Conservation (phyloP, 805 yeast species). For the Yarrowia keelungensis region DNA sequence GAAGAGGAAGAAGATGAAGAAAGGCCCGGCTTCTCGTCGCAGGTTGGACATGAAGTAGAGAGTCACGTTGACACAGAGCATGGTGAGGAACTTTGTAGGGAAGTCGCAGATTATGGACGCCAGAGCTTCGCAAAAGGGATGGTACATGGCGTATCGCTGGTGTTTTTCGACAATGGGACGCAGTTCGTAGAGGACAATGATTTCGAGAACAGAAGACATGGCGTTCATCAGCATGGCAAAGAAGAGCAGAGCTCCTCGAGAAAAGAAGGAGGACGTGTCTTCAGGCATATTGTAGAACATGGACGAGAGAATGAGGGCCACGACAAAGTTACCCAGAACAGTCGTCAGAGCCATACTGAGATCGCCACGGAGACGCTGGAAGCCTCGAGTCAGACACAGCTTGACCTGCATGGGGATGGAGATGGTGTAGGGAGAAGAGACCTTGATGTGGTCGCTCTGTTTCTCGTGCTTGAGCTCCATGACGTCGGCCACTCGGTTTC, state of each 20-base stretch:
- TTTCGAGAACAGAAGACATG: conserved; percentile 56
- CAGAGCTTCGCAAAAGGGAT: conserved; percentile 69
- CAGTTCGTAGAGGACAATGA: conserved; percentile 54
- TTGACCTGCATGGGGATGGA: conserved; percentile 56
- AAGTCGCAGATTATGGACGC: conserved; percentile 67
- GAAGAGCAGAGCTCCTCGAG: conserved; percentile 69
- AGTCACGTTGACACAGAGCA: conserved; percentile 58
- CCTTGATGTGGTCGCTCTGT: conserved; percentile 49
- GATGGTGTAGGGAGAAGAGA: conserved; percentile 54
- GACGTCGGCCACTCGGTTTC: conserved; percentile 45
- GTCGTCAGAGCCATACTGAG: conserved; percentile 55
- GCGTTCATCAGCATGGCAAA: conserved; percentile 58
- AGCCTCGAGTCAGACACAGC: conserved; percentile 58
- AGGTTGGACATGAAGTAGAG: conserved; percentile 63
- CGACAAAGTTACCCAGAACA: conserved; percentile 56
- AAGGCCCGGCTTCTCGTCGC: conserved; percentile 60
- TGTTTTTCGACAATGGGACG: conserved; percentile 68
- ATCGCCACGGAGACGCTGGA: conserved; percentile 62
- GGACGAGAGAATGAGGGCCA: conserved; percentile 65
- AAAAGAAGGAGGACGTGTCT: conserved; percentile 60
- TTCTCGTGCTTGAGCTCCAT: conserved; percentile 46
- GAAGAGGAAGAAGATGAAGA: conserved; percentile 58
- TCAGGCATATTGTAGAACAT: conserved; percentile 60
- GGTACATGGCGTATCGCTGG: conserved; percentile 62
- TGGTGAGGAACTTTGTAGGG: conserved; percentile 54